Conservation (phyloP, 345 rosid genomes). For the Eucalyptus dawsonii region DNA sequence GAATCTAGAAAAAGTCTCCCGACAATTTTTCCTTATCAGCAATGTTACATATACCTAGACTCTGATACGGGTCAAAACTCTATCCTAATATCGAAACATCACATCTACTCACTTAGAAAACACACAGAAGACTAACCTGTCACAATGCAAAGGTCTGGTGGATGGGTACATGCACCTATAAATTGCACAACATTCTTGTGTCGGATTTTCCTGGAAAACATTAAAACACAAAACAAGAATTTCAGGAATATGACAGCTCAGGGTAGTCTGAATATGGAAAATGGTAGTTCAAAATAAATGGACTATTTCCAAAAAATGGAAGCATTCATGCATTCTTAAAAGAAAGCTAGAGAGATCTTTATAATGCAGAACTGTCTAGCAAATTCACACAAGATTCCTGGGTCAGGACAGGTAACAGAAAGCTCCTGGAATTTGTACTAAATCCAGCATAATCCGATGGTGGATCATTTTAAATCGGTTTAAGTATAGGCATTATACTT, state of each 20-base stretch:
- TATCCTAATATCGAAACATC: not conserved
- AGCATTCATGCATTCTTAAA: not conserved
- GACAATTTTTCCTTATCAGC: not conserved
- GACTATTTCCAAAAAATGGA: not conserved
- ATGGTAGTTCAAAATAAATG: not conserved
- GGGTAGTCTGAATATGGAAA: not conserved
- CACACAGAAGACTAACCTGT: slow-evolving; percentile 46
- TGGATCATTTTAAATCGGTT: not conserved
- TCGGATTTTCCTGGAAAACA: slow-evolving; percentile 63
- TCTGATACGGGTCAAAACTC: not conserved
- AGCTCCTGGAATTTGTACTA: not conserved
- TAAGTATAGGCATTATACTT: not conserved
- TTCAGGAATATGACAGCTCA: not conserved
- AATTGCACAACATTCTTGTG: slow-evolving; percentile 94
- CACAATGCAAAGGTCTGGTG: slow-evolving; percentile 82
- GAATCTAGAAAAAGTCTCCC: not conserved
- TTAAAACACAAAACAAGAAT: not conserved
- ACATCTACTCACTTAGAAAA: not conserved
- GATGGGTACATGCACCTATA: slow-evolving; percentile 83
- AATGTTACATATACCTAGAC: not conserved
- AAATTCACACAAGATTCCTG: not conserved
- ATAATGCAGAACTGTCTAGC: not conserved
- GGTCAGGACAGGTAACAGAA: not conserved
- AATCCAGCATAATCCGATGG: not conserved
- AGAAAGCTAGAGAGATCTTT: not conserved